Evolutionary conservation across 2,329 filamentous ascomycete genomes (phyloP), one percentile per base, ranked within the genome.

Genomic region (Phoma sp.): DNA sequence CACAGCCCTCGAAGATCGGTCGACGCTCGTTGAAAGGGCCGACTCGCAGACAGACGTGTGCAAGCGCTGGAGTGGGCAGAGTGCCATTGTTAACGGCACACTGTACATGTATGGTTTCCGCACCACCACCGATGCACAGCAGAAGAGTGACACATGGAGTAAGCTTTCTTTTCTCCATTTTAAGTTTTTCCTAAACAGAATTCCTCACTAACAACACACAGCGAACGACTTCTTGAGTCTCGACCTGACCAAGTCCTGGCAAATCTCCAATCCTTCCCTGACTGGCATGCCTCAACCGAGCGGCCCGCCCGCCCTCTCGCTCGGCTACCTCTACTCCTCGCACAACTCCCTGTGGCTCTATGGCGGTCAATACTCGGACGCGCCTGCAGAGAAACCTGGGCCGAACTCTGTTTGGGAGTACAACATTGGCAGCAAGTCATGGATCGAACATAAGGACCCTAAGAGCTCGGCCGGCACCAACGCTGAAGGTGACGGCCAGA

Each of bases 281-380:
- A 84, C 78, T 0, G 87, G 86, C 2, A 80, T 91, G 10, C 78
- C 86, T 19, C 81, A 82, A 58, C 88, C 88, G 0, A 85, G 83
- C 9, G 90, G 89, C 0, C 89, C 89, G 1, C 90, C 90, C 1
- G 82, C 86, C 4, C 84, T 93, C 12, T 84, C 89, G 0, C 83
- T 89, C 39, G 90, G 89, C n/a, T 88, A 88, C 61, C 80, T 93
- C 1, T 93, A 90, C 89, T 85, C 88, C 66, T 89, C 89, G 40
- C 85, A 86, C 67, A 80, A 86, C 49, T 85, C 85, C 12, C 78
- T 93, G 0, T 92, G 83, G 68, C 81, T 92, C 4, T 93, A 92
- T 62, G 90, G 90, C 17, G 90, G 90, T 17, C 81, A 91, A 62
- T 91, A 88, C 65, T 87, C 88, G 0, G 88, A 90, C 61, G 81